phyloP scores from a whole-genome alignment of 768 basidiomycete genomes.

The Sistotremastrum niveocremeum region DNA sequence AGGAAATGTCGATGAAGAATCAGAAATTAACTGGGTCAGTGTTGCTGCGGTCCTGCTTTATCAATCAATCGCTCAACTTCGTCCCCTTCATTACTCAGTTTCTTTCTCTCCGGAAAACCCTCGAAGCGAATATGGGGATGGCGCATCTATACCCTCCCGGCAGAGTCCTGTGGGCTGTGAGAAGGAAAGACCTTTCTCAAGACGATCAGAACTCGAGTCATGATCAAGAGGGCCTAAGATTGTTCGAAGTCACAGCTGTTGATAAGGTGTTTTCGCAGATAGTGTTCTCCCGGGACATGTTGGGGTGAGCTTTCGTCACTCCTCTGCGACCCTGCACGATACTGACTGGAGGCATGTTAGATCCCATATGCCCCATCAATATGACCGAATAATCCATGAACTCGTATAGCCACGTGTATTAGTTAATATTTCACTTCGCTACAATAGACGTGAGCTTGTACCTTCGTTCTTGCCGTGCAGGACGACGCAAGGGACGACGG shows the following conservation, averaged over 20 bases:
- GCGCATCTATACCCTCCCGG: slow-evolving; percentile 65
- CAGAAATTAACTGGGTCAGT: neutral
- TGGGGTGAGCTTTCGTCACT: slow-evolving; percentile 34
- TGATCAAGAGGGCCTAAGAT: slow-evolving; percentile 39
- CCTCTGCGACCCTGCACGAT: neutral
- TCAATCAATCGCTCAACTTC: no score
- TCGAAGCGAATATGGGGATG: slow-evolving; percentile 75
- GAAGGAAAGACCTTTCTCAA: slow-evolving; percentile 47
- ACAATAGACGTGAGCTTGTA: no score
- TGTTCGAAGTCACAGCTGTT: slow-evolving; percentile 68
- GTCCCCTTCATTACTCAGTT: slow-evolving; percentile 32
- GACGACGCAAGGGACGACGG: no score
- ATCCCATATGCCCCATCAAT: slow-evolving; percentile 70
- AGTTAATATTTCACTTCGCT: no score
- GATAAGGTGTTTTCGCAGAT: slow-evolving; percentile 71
- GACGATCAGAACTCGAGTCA: slow-evolving; percentile 9
- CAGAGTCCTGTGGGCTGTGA: slow-evolving; percentile 65
- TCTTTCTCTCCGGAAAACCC: slow-evolving; percentile 64
- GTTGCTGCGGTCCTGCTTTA: no score
- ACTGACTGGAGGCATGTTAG: slow-evolving; percentile 19
- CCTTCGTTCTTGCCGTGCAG: no score
- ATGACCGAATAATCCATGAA: slow-evolving; percentile 63
- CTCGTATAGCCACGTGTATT: slow-evolving; percentile 13
- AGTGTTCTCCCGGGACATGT: slow-evolving; percentile 72
- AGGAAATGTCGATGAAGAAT: slow-evolving; percentile 1